These are phyloP conservation scores for Fusarium piperis DNA, from an alignment of 2,329 filamentous ascomycete genomes.

Conservation along the genomic window DNA sequence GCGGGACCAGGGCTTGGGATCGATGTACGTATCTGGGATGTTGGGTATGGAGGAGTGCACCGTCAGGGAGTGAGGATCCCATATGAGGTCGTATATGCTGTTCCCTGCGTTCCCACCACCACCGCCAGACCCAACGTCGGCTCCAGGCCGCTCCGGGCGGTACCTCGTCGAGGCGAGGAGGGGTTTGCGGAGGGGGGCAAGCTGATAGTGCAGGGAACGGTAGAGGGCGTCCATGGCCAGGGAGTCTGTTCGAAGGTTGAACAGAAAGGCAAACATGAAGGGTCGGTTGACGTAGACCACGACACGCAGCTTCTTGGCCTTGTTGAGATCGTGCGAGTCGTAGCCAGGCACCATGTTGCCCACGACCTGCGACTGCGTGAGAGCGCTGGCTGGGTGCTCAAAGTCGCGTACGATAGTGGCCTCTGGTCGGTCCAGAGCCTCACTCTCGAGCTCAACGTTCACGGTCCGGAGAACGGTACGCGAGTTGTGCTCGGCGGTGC, in stretches of 20 bases:
- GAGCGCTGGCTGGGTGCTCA: conserved; percentile 46
- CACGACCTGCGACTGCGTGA: conserved; percentile 47
- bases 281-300: conserved; percentile 79
- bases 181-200: conserved; percentile 66
- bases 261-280: conserved; percentile 82
- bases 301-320: conserved; percentile 69
- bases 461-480: conserved; percentile 73
- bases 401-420: conserved; percentile 58
- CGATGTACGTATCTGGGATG: conserved; percentile 61
- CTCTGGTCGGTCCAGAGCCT: conserved; percentile 52
- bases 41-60: conserved; percentile 73
- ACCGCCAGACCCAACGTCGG: conserved; percentile 40
- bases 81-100: conserved; percentile 70
- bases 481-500: conserved; percentile 54
- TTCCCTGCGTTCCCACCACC: conserved; percentile 15
- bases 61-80: conserved; percentile 65
- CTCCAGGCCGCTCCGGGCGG: conserved; percentile 58
- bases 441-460: conserved; percentile 69
- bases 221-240: conserved; percentile 66
- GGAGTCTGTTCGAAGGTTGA: conserved; percentile 66
- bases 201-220: conserved; percentile 68
- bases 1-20: conserved; percentile 61
- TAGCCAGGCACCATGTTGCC: conserved; percentile 47
- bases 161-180: conserved; percentile 67
- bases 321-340: conserved; percentile 60